Evolutionary conservation across 192 early-diverging fungal genomes (phyloP), one percentile per base, ranked within the genome.

Genomic region (Coemansia sp.): DNA sequence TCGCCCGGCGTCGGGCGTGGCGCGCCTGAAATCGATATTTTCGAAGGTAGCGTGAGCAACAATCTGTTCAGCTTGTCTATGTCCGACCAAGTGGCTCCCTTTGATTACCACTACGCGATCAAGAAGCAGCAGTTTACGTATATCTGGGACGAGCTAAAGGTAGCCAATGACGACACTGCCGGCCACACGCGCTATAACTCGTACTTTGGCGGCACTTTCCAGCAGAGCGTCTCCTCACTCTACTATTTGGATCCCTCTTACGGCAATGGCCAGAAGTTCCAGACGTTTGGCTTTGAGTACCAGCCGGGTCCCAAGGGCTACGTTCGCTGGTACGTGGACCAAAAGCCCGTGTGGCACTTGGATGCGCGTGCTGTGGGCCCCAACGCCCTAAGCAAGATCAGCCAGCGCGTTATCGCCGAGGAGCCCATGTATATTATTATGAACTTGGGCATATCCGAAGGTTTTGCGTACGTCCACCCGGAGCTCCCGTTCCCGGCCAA

Each of bases 361-460:
- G 73, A 75, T 27, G 66, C 68, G 11, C 72, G 76, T 32, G 77
- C 77, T 4, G 62, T 85, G 3, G 84, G 84, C 29, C 46, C 79
- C 58, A 83, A 85, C 39, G 27, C 64, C 34, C 57, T 79, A 11
- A 80, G 77, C 67, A 77, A 77, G 68, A 66, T 85, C 53, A 67
- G 68, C 14, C 77, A 78, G 55, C 78, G 80, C 29, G 48, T 75
- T 15, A 80, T 87, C 36, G 59, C 86, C 25, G 84, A 87, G 58
- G 86, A 87, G 65, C 86, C 86, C 64, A 87, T 87, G 86, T 87
- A 81, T 53, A 86, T 87, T 31, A 86, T 87, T 38, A 69, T 87
- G 69, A 85, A 85, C 41, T 69, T 87, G 61, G 86, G 83, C 11
- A 76, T 87, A 39, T 73, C 85, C 0, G 23, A 34, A 23, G 69